Evolutionary conservation across 2,329 filamentous ascomycete species (phyloP).

Genomic region (Aspergillus pseudoglaucus): DNA sequence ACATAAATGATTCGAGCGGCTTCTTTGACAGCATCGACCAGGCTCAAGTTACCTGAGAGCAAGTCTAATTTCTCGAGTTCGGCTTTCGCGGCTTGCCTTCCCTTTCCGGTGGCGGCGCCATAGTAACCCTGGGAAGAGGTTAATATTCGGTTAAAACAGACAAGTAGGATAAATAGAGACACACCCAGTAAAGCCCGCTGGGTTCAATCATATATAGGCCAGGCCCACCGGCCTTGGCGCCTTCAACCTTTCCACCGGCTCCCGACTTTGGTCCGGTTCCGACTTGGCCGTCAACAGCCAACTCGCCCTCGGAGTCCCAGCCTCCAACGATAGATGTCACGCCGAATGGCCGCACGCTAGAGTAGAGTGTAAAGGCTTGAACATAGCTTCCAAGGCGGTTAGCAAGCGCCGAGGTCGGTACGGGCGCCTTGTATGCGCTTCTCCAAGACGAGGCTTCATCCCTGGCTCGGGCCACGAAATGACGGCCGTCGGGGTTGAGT

Average conservation of each 20-base stretch:
- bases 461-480: constrained; percentile 89
- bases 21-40: constrained; percentile 89
- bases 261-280: constrained; percentile 72
- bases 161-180: constrained; percentile 9
- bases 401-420: constrained; percentile 79
- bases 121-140: constrained; percentile 67
- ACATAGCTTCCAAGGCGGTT: constrained; percentile 92
- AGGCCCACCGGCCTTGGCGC: constrained; percentile 76
- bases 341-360: constrained; percentile 91
- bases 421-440: constrained; percentile 88
- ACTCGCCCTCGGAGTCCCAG: constrained; percentile 82
- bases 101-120: constrained; percentile 94
- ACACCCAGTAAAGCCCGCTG: constrained; percentile 86
- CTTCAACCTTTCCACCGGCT: constrained; percentile 72
- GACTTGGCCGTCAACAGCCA: constrained; percentile 83
- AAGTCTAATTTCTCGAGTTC: constrained; percentile 98
- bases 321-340: constrained; percentile 91
- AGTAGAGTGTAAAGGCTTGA: constrained; percentile 96
- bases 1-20: constrained; percentile 95
- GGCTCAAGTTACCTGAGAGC: constrained; percentile 64
- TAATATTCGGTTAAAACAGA: constrained; percentile 10
- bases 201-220: constrained; percentile 99
- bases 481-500: constrained; percentile 87
- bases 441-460: constrained; percentile 92
- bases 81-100: constrained; percentile 91